Conservation (phyloP, 1,139 yeast species). For the Yarrowia galli region DNA sequence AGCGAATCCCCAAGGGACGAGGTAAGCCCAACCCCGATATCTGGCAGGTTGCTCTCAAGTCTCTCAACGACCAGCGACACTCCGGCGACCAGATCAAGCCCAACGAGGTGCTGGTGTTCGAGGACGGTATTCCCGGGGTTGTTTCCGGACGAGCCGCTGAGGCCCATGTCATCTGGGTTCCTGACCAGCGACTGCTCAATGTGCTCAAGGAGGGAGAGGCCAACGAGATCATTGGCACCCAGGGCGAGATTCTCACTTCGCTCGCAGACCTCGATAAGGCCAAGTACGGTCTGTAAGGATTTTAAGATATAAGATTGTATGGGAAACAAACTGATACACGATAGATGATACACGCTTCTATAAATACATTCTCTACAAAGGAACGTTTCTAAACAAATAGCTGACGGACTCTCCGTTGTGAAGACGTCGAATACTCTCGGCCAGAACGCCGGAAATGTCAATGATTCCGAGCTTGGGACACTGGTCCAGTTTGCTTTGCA, state of each 20-base stretch:
- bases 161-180: slow-evolving; percentile 91
- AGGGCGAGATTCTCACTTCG: slow-evolving; percentile 64
- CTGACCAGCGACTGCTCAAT: slow-evolving; percentile 73
- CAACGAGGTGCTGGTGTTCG: slow-evolving; percentile 86
- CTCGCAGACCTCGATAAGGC: slow-evolving; percentile 62
- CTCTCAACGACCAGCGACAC: slow-evolving; percentile 60
- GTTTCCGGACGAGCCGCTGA: slow-evolving; percentile 82
- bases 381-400: slow-evolving; percentile 82
- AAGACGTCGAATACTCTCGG: slow-evolving; percentile 92
- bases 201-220: slow-evolving; percentile 56
- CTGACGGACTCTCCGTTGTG: slow-evolving; percentile 98
- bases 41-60: slow-evolving; percentile 80
- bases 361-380: slow-evolving; percentile 47
- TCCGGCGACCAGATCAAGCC: slow-evolving; percentile 60
- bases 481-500: slow-evolving; percentile 68
- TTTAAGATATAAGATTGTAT: not conserved
- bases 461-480: slow-evolving; percentile 83
- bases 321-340: no score
- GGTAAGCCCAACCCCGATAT: slow-evolving; percentile 96
- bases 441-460: slow-evolving; percentile 80
- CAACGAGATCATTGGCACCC: slow-evolving; percentile 56
- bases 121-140: slow-evolving; percentile 94
- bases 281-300: slow-evolving; percentile 53
- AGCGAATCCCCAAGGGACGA: slow-evolving; percentile 76
- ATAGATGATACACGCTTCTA: not conserved